These are phyloP conservation scores for Knufia petricola DNA, from an alignment of 2,329 filamentous ascomycete genomes.

Conservation along the genomic window DNA sequence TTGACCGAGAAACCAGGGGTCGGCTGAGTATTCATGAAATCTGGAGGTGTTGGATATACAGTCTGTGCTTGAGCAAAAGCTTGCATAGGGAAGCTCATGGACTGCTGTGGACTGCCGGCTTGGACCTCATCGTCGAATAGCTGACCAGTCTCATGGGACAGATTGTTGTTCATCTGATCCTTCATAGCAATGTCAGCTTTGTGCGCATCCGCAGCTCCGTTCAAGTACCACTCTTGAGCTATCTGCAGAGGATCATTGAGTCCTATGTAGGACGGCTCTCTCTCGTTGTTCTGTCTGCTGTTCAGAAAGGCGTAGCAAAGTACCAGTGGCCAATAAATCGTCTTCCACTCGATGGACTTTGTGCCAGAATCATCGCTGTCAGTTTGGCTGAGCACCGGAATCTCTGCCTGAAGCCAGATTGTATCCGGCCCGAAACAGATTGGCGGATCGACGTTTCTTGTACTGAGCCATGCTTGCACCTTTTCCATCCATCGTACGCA, in stretches of 20 bases:
- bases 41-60: constrained; percentile 48
- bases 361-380: background rate
- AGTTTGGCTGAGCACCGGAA: constrained; percentile 11
- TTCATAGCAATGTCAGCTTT: background rate
- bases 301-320: constrained; percentile 11
- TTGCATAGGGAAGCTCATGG: constrained; percentile 16
- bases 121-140: constrained; percentile 19
- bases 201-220: constrained; percentile 17
- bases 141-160: constrained; percentile 15
- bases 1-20: constrained; percentile 26
- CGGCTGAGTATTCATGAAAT: constrained; percentile 32
- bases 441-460: background rate
- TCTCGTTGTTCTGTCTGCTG: background rate
- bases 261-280: background rate
- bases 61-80: constrained; percentile 18
- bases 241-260: constrained; percentile 34
- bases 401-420: constrained; percentile 16
- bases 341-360: constrained; percentile 28
- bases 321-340: constrained; percentile 36
- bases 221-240: constrained; percentile 32
- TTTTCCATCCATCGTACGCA: background rate
- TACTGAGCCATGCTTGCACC: background rate
- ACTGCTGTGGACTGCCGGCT: constrained; percentile 20
- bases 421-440: constrained; percentile 1
- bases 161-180: constrained; percentile 1